Conservation (phyloP, 1,284 basidiomycete genomes). For the Termitomyces sp. region DNA sequence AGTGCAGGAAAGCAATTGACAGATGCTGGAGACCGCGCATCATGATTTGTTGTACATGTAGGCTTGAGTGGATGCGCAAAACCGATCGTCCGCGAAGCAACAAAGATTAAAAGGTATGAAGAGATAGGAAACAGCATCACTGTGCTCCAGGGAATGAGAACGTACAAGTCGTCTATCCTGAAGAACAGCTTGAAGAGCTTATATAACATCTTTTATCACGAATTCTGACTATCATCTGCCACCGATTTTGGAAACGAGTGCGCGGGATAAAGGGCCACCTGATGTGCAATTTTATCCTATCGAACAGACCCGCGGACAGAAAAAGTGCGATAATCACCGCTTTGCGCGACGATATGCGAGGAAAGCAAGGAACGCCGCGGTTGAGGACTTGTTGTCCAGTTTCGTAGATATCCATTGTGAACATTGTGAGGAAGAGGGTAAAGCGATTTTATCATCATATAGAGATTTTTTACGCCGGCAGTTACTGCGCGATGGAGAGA, state of each 20-base stretch:
- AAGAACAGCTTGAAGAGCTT: neutral
- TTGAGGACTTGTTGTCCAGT: neutral
- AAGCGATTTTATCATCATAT: neutral
- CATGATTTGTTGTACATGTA: conserved; percentile 11
- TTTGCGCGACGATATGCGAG: neutral
- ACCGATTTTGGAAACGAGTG: neutral
- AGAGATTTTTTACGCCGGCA: neutral
- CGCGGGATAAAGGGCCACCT: conserved; percentile 6
- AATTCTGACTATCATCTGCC: neutral
- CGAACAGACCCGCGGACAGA: conserved; percentile 9
- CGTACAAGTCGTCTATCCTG: neutral
- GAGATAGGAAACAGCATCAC: neutral
- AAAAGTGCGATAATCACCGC: neutral
- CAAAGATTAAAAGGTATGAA: conserved; percentile 2
- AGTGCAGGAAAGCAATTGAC: conserved; percentile 38
- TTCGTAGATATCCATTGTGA: neutral
- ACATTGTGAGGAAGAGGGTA: neutral
- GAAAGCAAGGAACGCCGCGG: conserved; percentile 4
- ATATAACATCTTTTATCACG: conserved; percentile 4
- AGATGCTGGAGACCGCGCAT: conserved; percentile 15
- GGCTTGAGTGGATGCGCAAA: conserved; percentile 16
- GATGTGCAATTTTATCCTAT: conserved; percentile 2
- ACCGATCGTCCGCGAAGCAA: neutral
- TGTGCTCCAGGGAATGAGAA: neutral
- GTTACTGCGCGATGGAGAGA: neutral